phyloP scores from a whole-genome alignment of 495 filamentous ascomycete genomes.

The Aspergillus nidulans region DNA sequence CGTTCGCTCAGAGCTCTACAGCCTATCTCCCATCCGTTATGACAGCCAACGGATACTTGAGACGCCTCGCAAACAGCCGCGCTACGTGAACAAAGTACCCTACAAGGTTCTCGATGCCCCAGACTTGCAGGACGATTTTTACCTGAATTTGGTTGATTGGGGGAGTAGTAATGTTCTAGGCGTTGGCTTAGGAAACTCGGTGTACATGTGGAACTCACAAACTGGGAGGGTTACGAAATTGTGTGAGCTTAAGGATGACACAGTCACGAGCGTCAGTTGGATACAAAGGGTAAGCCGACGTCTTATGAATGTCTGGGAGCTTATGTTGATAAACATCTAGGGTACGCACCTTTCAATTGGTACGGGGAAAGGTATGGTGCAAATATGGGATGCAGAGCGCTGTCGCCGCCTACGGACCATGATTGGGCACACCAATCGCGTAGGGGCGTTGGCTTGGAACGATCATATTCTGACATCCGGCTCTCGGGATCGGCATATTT shows the following conservation, averaged over 20 bases:
- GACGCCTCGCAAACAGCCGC: slow-evolving; percentile 78
- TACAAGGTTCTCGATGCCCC: slow-evolving; percentile 98
- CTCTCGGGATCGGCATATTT: slow-evolving; percentile 87
- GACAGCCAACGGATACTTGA: slow-evolving; percentile 88
- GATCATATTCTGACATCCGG: slow-evolving; percentile 95
- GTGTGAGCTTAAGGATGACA: slow-evolving; percentile 89
- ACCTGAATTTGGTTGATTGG: slow-evolving; percentile 96
- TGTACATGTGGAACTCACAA: slow-evolving; percentile 98
- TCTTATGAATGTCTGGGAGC: not conserved
- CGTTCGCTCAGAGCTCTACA: slow-evolving; percentile 86
- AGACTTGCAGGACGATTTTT: slow-evolving; percentile 94
- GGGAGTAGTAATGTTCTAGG: slow-evolving; percentile 91
- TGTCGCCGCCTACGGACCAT: slow-evolving; percentile 84
- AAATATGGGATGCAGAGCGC: slow-evolving; percentile 95
- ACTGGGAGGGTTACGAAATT: slow-evolving; percentile 84
- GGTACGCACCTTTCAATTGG: slow-evolving; percentile 94
- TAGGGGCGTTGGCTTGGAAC: slow-evolving; percentile 93
- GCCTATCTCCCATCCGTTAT: slow-evolving; percentile 83
- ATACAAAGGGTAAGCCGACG: slow-evolving; percentile 64
- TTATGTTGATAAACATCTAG: slow-evolving; percentile 33
- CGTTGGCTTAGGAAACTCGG: slow-evolving; percentile 84
- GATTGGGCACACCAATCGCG: slow-evolving; percentile 89
- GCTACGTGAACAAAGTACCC: slow-evolving; percentile 89
- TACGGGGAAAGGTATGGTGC: slow-evolving; percentile 86
- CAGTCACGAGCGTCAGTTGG: slow-evolving; percentile 94